Percentiles rank a stretch among this genome's conserved stretches.
These are phyloP conservation scores for Actinomortierella ambigua DNA, from an alignment of 371 early-diverging fungal species.

Conservation along the genomic window DNA sequence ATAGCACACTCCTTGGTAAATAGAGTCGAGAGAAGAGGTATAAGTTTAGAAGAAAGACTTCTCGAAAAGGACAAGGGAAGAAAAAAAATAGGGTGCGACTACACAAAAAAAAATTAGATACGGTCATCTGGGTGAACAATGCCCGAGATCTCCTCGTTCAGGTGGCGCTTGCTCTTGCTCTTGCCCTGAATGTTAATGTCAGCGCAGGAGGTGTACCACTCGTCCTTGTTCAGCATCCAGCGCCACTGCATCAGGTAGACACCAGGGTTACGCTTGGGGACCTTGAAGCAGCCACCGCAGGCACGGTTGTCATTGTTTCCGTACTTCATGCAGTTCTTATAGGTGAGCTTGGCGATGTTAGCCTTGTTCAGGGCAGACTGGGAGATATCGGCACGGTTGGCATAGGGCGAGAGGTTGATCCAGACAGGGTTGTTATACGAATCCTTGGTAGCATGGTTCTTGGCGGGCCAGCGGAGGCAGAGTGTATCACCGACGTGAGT, in stretches of 20 bases:
- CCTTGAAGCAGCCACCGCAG: constrained; percentile 47
- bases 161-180: no score
- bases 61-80: no score
- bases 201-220: constrained; percentile 38
- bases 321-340: constrained; percentile 29
- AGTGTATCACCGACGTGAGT: constrained; percentile 31
- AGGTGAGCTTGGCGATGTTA: constrained; percentile 17
- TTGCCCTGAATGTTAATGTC: constrained; percentile 23
- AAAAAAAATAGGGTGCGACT: no score
- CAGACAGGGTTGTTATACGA: constrained; percentile 15
- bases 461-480: constrained; percentile 44
- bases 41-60: no score
- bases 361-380: constrained; percentile 23
- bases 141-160: no score
- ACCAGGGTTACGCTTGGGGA: constrained; percentile 30
- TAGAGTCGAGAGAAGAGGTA: no score
- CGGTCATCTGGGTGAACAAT: no score
- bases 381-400: constrained; percentile 12
- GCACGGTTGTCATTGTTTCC: constrained; percentile 19
- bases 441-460: constrained; percentile 31
- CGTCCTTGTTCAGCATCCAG: constrained; percentile 42
- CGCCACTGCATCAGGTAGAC: constrained; percentile 42
- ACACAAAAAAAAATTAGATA: no score
- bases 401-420: constrained; percentile 29
- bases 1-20: no score